Conservation (phyloP, 1,284 basidiomycete species). For the Puccinia novopanici region DNA sequence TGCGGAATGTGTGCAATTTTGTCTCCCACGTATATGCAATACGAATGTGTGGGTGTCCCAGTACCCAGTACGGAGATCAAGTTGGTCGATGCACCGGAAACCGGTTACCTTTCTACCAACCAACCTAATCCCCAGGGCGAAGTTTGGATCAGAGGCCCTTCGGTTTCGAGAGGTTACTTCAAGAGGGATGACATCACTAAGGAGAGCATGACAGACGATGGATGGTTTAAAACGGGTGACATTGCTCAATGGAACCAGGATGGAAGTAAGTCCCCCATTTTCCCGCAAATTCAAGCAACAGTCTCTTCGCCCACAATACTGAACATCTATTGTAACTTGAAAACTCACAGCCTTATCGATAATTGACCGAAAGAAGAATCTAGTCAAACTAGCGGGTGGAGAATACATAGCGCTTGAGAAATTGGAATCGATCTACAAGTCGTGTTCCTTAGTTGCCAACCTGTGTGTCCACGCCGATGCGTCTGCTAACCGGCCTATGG, state of each 20-base stretch:
- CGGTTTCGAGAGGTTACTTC: conserved; percentile 66
- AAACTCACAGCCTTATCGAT: conserved; percentile 65
- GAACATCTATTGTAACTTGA: not conserved
- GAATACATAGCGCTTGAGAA: conserved; percentile 94
- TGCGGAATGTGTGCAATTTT: conserved; percentile 81
- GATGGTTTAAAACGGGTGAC: conserved; percentile 85
- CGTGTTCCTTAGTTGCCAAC: conserved; percentile 73
- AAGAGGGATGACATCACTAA: conserved; percentile 86
- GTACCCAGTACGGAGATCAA: conserved; percentile 84
- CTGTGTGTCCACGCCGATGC: conserved; percentile 81
- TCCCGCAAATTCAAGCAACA: not conserved
- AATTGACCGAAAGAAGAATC: conserved; percentile 76
- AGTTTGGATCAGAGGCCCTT: conserved; percentile 78
- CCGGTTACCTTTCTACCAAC: conserved; percentile 73
- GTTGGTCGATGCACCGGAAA: conserved; percentile 75
- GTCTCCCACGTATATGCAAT: conserved; percentile 76
- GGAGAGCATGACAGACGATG: conserved; percentile 78
- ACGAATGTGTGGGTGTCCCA: conserved; percentile 77
- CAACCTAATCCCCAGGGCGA: conserved; percentile 71
- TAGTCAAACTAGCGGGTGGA: conserved; percentile 81
- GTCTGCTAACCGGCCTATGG: conserved; percentile 82
- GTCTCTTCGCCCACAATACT: not conserved
- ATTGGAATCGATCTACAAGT: conserved; percentile 85
- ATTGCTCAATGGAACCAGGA: conserved; percentile 75
- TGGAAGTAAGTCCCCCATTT: conserved; percentile 62